Conservation (phyloP, 2,329 filamentous ascomycete genomes). For the Ophiosphaerella herpotricha region DNA sequence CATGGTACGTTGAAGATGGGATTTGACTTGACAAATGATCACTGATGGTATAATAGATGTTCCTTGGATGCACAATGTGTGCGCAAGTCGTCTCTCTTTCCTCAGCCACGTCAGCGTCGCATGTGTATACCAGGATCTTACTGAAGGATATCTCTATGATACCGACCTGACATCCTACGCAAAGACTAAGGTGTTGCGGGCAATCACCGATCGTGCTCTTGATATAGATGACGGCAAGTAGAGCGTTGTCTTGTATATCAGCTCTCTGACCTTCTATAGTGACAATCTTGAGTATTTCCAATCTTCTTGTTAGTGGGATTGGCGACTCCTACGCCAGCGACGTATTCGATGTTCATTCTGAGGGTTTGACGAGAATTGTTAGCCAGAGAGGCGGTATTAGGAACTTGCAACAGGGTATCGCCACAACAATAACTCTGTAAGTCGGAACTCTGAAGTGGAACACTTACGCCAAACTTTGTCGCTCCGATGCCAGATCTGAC, state of each 20-base stretch:
- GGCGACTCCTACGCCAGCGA: slow-evolving; percentile 30
- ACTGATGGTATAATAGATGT: slow-evolving; percentile 19
- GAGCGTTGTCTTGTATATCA: neutral
- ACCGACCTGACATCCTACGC: slow-evolving; percentile 37
- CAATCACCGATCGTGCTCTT: slow-evolving; percentile 30
- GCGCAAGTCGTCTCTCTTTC: slow-evolving; percentile 35
- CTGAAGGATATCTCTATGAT: slow-evolving; percentile 33
- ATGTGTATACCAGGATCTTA: slow-evolving; percentile 40
- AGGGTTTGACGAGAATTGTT: slow-evolving; percentile 34
- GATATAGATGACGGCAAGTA: slow-evolving; percentile 28
- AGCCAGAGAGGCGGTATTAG: slow-evolving; percentile 29
- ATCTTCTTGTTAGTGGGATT: slow-evolving; percentile 40
- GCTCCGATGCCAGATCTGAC: slow-evolving; percentile 1
- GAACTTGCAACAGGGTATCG: slow-evolving; percentile 18
- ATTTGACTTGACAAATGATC: too few species aligned
- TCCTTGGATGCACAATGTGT: slow-evolving; percentile 36
- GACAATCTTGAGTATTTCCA: slow-evolving; percentile 37
- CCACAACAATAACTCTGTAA: slow-evolving; percentile 36
- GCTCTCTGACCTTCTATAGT: neutral
- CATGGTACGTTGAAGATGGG: slow-evolving; percentile 17
- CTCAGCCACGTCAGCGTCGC: slow-evolving; percentile 40
- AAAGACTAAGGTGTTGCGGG: slow-evolving; percentile 35
- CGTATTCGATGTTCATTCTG: slow-evolving; percentile 36
- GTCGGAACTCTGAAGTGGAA: neutral
- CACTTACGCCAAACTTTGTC: neutral